Percentiles rank a stretch among this genome's conserved stretches.
Conservation (phyloP, 139 green algal genomes). For the Zygnema cylindricum region DNA sequence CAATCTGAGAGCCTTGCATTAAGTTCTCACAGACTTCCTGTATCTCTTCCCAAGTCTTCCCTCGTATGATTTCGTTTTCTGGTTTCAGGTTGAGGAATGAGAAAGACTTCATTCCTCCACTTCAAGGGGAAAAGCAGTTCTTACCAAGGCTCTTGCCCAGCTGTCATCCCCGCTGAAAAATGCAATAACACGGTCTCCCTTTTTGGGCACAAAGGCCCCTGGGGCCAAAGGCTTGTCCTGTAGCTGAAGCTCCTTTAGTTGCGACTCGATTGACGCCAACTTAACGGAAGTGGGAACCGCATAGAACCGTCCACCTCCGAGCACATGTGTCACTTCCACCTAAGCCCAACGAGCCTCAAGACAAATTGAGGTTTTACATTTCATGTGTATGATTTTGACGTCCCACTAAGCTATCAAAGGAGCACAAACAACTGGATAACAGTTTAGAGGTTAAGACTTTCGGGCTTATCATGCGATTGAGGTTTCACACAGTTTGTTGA, state of each 20-base stretch:
- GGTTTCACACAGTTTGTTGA: too few species aligned
- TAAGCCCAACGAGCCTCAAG: neutral
- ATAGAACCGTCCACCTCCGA: constrained; percentile 78
- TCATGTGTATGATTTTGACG: neutral
- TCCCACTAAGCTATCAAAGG: neutral
- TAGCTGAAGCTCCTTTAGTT: constrained; percentile 47
- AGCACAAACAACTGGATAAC: too few species aligned
- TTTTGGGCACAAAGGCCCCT: constrained; percentile 47
- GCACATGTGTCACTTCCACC: constrained; percentile 87
- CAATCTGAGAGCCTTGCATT: too few species aligned
- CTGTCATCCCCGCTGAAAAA: constrained; percentile 59
- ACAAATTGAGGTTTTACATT: neutral
- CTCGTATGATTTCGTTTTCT: too few species aligned
- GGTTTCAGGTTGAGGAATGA: too few species aligned
- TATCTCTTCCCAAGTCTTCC: too few species aligned
- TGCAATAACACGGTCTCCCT: constrained; percentile 48
- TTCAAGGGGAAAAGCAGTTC: too few species aligned
- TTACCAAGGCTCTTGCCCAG: constrained; percentile 49
- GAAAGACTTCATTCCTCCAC: too few species aligned
- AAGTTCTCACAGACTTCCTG: too few species aligned
- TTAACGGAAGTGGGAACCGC: constrained; percentile 37
- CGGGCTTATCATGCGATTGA: too few species aligned
- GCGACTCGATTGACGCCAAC: constrained; percentile 33
- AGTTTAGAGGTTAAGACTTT: too few species aligned
- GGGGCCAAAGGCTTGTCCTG: constrained; percentile 28